Base-by-base conservation (phyloP, 495 filamentous ascomycete genomes). In the Elaphomyces granulatus region DNA sequence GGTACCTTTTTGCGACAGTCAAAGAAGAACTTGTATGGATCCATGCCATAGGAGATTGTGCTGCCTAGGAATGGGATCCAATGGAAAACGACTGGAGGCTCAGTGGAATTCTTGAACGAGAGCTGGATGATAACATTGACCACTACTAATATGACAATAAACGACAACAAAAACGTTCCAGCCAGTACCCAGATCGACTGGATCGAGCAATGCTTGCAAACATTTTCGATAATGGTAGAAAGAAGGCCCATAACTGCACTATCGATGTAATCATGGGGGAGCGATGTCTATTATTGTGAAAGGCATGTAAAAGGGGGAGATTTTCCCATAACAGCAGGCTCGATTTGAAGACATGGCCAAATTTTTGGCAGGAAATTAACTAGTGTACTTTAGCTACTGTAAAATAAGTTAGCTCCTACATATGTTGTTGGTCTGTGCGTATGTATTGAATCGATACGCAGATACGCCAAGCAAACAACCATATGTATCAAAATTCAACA, bases 71-170 rank as follows among this genome's bases (percentile, higher is more conserved):
- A 53, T 3, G 83, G 84, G 47, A 90, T 72, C 75, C 75, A 87
- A 60, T 87, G 81, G 51, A 87, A 90, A 32, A 90, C 81, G 9
- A 88, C 44, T 3, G 83, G 83, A 9, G 83, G 83, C 50, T 85
- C 78, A 52, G 76, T 77, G 36, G 73, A 70, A 43, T 80, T 77
- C 51, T 69, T 77, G 56, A 81, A 77, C 38, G 87, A 59, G 2
- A 83, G 42, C 51, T 90, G 83, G 9, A 65, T 55, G 35, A 80
- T 41, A 32, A 87, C 73, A 49, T 87, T 87, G 46, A 80, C 23
- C 30, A 78, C 42, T 9, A 87, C 68, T 2, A 64, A 46, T 15
- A 66, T 21, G n/a, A 46, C 48, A 45, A 64, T 41, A 17, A 62
- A 43, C 8, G 56, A 58, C 30, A 80, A 15, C 26, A 75, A 39